phyloP scores from a whole-genome alignment of 768 basidiomycete species.

The Boletus tylopilopsis region DNA sequence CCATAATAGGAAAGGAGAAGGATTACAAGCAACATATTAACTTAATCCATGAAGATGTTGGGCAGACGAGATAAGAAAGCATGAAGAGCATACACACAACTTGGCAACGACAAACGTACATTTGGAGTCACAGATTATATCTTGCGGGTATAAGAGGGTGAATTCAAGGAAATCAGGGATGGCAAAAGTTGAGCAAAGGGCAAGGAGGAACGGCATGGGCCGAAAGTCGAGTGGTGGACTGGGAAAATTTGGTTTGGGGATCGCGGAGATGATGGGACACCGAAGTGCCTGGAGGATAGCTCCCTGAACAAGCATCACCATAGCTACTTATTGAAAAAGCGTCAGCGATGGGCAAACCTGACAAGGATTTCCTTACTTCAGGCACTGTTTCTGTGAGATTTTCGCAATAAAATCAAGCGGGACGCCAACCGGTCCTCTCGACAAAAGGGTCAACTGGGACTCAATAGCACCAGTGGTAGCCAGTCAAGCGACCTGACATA shows the following conservation, averaged over 20 bases:
- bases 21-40: conserved; percentile 5
- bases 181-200: not conserved
- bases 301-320: not conserved
- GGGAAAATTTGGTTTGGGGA: not conserved
- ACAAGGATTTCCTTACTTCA: too few species aligned
- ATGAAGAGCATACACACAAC: conserved; percentile 14
- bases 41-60: not conserved
- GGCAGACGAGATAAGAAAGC: conserved; percentile 13
- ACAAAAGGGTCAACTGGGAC: not conserved
- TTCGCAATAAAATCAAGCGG: not conserved
- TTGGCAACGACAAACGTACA: conserved; percentile 17
- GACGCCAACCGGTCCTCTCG: not conserved
- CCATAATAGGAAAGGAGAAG: not conserved
- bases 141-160: conserved; percentile 5
- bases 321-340: not conserved
- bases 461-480: too few species aligned
- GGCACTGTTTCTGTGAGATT: conserved; percentile 1
- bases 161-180: not conserved
- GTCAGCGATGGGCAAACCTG: not conserved
- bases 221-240: not conserved
- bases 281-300: not conserved
- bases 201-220: not conserved
- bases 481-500: not conserved
- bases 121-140: conserved; percentile 9
- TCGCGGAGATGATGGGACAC: not conserved